A percentile compares a stretch with the other conserved stretches of the same genome.
Evolutionary conservation across 768 basidiomycete species (phyloP).

Genomic region (Suillus lakei): DNA sequence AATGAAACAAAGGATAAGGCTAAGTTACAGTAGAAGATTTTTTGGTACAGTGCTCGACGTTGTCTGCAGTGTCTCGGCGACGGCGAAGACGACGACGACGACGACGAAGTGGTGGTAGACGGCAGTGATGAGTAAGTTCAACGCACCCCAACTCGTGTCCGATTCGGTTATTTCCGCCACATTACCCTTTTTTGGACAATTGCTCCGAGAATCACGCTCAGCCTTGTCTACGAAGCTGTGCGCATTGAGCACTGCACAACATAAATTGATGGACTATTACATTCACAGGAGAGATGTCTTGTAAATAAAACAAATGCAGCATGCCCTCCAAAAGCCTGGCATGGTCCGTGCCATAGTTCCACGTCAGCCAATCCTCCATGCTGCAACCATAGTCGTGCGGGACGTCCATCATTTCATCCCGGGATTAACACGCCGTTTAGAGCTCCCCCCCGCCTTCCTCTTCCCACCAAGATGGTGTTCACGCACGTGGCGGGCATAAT

Average conservation of each 20-base stretch:
- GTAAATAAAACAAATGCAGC: not conserved
- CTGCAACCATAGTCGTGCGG: not conserved
- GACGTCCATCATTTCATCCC: not conserved
- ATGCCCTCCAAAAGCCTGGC: not conserved
- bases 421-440: not conserved
- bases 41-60: slow-evolving; percentile 6
- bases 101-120: slow-evolving; percentile 8
- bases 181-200: not conserved
- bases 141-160: not conserved
- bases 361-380: not conserved
- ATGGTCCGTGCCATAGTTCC: not conserved
- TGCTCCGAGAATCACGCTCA: not conserved
- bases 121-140: slow-evolving; percentile 2
- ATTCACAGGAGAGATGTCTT: not conserved
- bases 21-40: slow-evolving; percentile 2
- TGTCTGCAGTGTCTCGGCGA: not conserved
- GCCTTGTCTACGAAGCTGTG: not conserved
- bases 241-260: not conserved
- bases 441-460: not conserved
- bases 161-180: not conserved
- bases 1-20: slow-evolving; percentile 3
- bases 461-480: not conserved
- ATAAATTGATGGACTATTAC: not conserved
- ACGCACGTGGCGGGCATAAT: slow-evolving; percentile 4
- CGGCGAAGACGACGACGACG: not conserved